Evolutionary conservation across 208 protist genomes (phyloP).

Genomic region (Balamuthia mandrillaris): DNA sequence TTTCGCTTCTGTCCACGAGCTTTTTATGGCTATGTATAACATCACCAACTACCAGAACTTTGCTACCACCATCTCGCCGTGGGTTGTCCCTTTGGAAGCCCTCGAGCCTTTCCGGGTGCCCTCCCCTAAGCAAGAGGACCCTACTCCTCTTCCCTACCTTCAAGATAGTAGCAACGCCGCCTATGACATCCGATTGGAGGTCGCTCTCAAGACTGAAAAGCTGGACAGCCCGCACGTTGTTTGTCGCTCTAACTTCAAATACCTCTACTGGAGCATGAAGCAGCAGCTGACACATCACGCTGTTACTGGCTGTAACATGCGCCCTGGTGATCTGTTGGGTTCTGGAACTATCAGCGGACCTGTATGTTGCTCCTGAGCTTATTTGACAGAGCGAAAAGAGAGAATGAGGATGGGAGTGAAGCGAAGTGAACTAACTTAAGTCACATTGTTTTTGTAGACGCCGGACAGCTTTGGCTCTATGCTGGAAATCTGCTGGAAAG

Average conservation of each 20-base stretch:
- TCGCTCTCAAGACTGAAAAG: constrained; percentile 39
- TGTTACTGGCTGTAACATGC: constrained; percentile 81
- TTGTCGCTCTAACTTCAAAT: constrained; percentile 72
- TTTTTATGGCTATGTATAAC: neutral
- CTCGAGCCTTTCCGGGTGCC: constrained; percentile 72
- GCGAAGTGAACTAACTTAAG: too few relatives aligned
- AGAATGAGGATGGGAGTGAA: too few relatives aligned
- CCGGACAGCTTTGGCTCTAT: constrained; percentile 74
- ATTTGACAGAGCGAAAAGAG: too few relatives aligned
- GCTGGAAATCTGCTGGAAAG: constrained; percentile 80
- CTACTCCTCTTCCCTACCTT: constrained; percentile 71
- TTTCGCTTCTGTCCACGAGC: neutral
- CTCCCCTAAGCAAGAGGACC: constrained; percentile 51
- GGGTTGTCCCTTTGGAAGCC: constrained; percentile 84
- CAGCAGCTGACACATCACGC: constrained; percentile 84
- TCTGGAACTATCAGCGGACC: constrained; percentile 79
- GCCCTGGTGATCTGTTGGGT: constrained; percentile 78
- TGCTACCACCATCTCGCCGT: constrained; percentile 81
- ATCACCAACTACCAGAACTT: constrained; percentile 60
- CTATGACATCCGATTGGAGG: constrained; percentile 32
- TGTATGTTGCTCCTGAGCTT: neutral
- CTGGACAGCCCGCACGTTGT: constrained; percentile 37
- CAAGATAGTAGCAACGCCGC: constrained; percentile 26
- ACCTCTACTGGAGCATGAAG: constrained; percentile 82
- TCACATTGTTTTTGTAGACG: too few relatives aligned